These are phyloP conservation scores for Chalaropsis thielavioides DNA, from an alignment of 2,329 filamentous ascomycete species.

Conservation along the genomic window DNA sequence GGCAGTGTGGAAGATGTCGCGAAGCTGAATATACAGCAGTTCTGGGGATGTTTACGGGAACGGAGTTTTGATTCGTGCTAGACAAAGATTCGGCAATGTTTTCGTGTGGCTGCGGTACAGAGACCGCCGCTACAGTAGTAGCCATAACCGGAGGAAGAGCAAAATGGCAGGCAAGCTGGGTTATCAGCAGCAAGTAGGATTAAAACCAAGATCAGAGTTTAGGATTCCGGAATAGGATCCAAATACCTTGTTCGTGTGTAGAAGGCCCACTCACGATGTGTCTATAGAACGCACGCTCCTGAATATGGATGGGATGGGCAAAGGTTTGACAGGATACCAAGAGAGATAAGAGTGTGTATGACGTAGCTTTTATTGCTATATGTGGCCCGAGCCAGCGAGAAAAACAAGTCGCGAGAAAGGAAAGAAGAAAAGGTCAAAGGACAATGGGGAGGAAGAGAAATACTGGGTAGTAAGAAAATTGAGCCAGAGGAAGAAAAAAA, in stretches of 20 bases:
- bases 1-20: slow-evolving; percentile 15
- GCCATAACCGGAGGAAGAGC: slow-evolving; percentile 4
- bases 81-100: slow-evolving; percentile 1
- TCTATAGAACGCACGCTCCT: background rate
- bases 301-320: background rate
- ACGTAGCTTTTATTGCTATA: background rate
- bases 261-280: slow-evolving; percentile 2
- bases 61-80: background rate
- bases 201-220: background rate
- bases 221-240: background rate
- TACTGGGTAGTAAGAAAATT: background rate
- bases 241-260: background rate
- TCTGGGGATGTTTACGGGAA: slow-evolving; percentile 11
- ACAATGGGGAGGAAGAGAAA: background rate
- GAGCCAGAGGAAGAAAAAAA: background rate
- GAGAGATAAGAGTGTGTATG: background rate
- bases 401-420: background rate
- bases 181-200: background rate
- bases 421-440: background rate
- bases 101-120: background rate
- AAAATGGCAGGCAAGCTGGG: background rate
- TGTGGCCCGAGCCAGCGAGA: background rate
- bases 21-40: background rate
- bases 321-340: background rate
- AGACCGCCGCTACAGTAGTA: slow-evolving; percentile 9